phyloP scores from a whole-genome alignment of 1,284 basidiomycete genomes.

The Paramarasmius palmivorus region DNA sequence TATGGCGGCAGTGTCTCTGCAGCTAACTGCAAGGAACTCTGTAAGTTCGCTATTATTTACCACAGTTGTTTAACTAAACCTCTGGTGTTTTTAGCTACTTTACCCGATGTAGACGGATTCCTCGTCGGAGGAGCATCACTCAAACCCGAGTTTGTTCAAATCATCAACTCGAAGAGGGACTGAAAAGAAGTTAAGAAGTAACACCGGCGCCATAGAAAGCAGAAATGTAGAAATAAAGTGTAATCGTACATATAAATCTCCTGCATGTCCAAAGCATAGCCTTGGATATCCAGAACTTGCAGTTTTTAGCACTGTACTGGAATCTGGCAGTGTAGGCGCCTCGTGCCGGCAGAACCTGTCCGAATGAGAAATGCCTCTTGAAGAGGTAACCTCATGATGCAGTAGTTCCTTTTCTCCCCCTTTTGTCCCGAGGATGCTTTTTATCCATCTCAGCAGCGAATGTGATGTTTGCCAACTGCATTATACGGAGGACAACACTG shows the following conservation, averaged over 20 bases:
- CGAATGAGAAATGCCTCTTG: too few species aligned
- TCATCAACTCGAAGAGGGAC: slow-evolving; percentile 72
- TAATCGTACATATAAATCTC: background rate
- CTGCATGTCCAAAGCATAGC: too few species aligned
- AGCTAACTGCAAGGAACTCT: slow-evolving; percentile 84
- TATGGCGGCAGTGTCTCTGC: slow-evolving; percentile 95
- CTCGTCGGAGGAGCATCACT: slow-evolving; percentile 97
- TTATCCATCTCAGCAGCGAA: background rate
- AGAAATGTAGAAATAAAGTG: background rate
- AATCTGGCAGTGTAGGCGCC: background rate
- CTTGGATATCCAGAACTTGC: background rate
- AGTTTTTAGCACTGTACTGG: background rate
- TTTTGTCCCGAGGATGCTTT: background rate
- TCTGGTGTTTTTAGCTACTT: slow-evolving; percentile 47
- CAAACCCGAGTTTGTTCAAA: slow-evolving; percentile 95
- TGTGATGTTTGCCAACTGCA: slow-evolving; percentile 1
- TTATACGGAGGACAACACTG: background rate
- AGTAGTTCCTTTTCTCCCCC: background rate
- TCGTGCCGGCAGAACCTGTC: background rate
- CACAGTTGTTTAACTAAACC: background rate
- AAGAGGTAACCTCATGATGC: background rate
- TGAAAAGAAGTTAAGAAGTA: slow-evolving; percentile 2
- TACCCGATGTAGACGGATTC: slow-evolving; percentile 96
- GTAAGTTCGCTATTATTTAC: slow-evolving; percentile 41
- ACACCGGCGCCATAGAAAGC: background rate